Base-by-base conservation (phyloP, 768 basidiomycete species). In the Termitomyces sp. region DNA sequence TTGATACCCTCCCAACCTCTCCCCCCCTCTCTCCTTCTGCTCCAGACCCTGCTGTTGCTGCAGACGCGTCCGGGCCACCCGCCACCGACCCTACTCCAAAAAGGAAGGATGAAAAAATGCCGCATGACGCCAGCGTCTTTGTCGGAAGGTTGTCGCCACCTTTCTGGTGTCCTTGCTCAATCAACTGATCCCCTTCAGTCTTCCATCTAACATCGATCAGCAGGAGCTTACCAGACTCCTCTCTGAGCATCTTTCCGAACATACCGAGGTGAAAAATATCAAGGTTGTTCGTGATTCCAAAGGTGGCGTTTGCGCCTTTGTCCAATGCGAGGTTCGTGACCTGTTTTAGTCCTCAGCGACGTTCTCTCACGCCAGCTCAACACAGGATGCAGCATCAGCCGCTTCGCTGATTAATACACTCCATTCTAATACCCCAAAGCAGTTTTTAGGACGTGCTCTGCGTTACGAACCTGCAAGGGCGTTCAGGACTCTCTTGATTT, bases 271-370 rank as follows among this genome's bases (percentile, higher is more conserved):
- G 63, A 86, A 83, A 69, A 81, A 80, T 51, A 79, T 92, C 70
- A 84, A 83, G 68, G 84, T 91, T 55, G 82, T 91, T 44, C 85
- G 85, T 57, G 88, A 91, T 70, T 82, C 80, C 58, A 88, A 86
- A 69, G 88, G 88, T 41, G 87, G 89, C 14, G 82, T 88, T 48
- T 93, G 91, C 67, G 91, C 91, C 58, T 93, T 93, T 69, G 86
- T 91, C 26, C 91, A 93, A 72, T 92, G 90, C 78, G 82, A 90
- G 78, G 91, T 91, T 66, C 47, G 77, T 57, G 26, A 53, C 53
- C 32, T 43, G 63, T 56, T 52, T 12, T 2, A 12, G 23, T 10
- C 8, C 32, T 7, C 12, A 10, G 41, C 35, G 48, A 23, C 28
- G 48, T 55, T 58, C 47, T 50, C 54, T 62, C 26, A 58, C 30